Conservation (phyloP, 2,329 filamentous ascomycete species). For the Penicillium verrucosum region DNA sequence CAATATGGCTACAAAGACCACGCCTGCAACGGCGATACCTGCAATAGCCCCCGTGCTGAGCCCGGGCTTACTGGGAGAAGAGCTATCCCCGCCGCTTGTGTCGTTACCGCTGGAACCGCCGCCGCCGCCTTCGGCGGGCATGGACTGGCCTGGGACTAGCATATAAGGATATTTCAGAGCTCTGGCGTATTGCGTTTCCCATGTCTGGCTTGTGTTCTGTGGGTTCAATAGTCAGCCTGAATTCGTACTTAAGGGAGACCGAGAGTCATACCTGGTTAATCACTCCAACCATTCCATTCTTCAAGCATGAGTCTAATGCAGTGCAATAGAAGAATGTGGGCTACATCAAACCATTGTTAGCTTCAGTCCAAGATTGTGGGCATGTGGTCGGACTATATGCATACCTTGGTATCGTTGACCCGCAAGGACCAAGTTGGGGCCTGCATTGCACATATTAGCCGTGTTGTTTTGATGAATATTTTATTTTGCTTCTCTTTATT, state of each 20-base stretch:
- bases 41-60: slow-evolving; percentile 54
- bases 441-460: slow-evolving; percentile 12
- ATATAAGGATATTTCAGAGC: slow-evolving; percentile 52
- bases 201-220: slow-evolving; percentile 49
- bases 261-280: slow-evolving; percentile 61
- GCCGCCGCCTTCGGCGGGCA: slow-evolving; percentile 53
- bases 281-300: slow-evolving; percentile 69
- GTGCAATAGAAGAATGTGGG: slow-evolving; percentile 70
- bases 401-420: slow-evolving; percentile 57
- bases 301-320: slow-evolving; percentile 62
- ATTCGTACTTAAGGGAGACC: neutral
- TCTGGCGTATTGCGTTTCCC: slow-evolving; percentile 48
- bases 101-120: slow-evolving; percentile 1
- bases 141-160: slow-evolving; percentile 55
- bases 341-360: slow-evolving; percentile 7
- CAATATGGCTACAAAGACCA: slow-evolving; percentile 48
- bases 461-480: neutral
- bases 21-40: slow-evolving; percentile 56
- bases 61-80: neutral
- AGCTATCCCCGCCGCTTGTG: neutral
- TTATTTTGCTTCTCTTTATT: too few species aligned
- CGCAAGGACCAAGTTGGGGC: slow-evolving; percentile 39
- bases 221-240: slow-evolving; percentile 5
- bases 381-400: neutral
- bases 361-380: neutral